phyloP scores from a whole-genome alignment of 2,329 filamentous ascomycete species.

The Arthrobotrys pseudoclavata region DNA sequence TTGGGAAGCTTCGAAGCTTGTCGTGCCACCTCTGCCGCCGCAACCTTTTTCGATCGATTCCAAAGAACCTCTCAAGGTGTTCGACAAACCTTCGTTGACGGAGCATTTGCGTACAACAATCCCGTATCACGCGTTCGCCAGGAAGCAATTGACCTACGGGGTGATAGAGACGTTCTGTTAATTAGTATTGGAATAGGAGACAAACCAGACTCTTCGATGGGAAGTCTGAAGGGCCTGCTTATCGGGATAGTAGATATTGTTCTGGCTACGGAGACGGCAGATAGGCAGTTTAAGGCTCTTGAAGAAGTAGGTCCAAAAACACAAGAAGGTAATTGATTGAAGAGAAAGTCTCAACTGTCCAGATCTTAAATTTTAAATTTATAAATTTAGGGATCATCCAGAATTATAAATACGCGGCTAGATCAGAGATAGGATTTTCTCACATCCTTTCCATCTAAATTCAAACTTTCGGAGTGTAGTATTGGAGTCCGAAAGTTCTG shows the following conservation, averaged over 20 bases:
- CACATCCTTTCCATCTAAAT: too few species aligned
- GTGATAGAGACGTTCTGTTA: background rate
- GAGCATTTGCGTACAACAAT: constrained; percentile 7
- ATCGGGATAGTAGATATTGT: background rate
- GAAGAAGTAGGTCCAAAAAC: background rate
- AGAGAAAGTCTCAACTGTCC: too few species aligned
- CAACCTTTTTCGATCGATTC: constrained; percentile 14
- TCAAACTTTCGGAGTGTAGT: background rate
- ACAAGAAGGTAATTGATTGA: background rate
- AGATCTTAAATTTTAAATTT: too few species aligned
- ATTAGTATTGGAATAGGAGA: constrained; percentile 7
- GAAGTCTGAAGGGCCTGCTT: background rate
- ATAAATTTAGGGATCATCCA: too few species aligned
- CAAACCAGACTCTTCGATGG: background rate
- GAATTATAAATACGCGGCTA: too few species aligned
- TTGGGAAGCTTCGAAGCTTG: constrained; percentile 19
- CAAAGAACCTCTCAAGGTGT: background rate
- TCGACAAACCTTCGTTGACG: constrained; percentile 3
- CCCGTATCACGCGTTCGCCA: background rate
- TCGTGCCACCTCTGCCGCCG: constrained; percentile 14
- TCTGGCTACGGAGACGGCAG: background rate
- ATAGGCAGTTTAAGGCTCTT: background rate
- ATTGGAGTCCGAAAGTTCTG: background rate
- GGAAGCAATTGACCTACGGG: constrained; percentile 1
- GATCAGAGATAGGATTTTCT: too few species aligned